These are phyloP conservation scores for Tetrahymena malaccensis DNA, from an alignment of 73 alveolate species.

Conservation along the genomic window DNA sequence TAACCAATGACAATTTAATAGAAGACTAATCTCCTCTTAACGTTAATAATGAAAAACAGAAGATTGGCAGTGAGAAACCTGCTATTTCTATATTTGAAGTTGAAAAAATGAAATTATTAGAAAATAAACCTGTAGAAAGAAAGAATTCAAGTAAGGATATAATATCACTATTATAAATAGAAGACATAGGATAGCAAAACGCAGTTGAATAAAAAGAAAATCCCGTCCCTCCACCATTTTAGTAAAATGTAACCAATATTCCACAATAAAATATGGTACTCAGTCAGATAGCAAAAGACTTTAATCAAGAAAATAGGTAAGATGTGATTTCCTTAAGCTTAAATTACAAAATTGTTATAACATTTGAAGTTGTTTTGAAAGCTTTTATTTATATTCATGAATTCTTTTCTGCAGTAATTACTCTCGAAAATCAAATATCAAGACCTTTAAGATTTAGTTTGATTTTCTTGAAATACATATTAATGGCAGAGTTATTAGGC, in stretches of 20 bases:
- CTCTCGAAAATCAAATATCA: neutral
- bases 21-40: neutral
- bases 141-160: neutral
- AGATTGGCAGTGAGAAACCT: neutral
- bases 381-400: neutral
- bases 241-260: too few relatives aligned
- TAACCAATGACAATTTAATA: neutral
- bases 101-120: neutral
- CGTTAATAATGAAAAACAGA: neutral
- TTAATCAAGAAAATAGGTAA: neutral
- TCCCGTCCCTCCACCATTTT: neutral
- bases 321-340: neutral
- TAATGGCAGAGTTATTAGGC: neutral
- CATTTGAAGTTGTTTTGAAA: neutral
- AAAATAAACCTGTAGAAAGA: neutral
- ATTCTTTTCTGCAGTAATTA: neutral
- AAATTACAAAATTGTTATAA: neutral
- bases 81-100: neutral
- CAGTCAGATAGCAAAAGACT: too few relatives aligned
- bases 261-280: neutral
- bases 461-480: neutral
- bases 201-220: too few relatives aligned
- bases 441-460: neutral
- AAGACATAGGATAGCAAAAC: neutral
- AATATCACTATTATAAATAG: neutral